Percentiles rank a stretch among this genome's conserved stretches.
phyloP scores from a whole-genome alignment of 2,329 filamentous ascomycete species.

The Zalaria obscura region DNA sequence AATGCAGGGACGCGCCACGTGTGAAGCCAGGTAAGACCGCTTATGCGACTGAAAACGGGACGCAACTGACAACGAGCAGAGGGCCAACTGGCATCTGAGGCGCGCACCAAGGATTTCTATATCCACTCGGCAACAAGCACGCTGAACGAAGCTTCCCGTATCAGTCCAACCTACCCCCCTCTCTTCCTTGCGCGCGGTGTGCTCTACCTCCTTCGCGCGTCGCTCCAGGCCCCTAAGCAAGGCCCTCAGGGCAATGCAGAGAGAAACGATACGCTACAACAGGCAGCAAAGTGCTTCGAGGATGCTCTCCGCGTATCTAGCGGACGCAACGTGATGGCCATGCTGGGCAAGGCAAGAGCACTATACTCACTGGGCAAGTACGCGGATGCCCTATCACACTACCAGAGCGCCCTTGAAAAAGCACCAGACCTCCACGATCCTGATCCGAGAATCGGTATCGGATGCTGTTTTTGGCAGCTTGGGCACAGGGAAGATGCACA shows the following conservation, averaged over 20 bases:
- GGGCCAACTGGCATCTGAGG: conserved; percentile 45
- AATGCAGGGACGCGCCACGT: conserved; percentile 67
- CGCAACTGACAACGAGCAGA: conserved; percentile 7
- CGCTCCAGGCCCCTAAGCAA: conserved; percentile 62
- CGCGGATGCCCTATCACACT: conserved; percentile 65
- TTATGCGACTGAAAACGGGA: not conserved
- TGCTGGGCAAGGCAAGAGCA: conserved; percentile 78
- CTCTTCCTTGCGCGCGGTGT: conserved; percentile 86
- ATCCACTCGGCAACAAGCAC: conserved; percentile 80
- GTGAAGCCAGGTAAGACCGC: conserved; percentile 37
- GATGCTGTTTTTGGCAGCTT: conserved; percentile 93
- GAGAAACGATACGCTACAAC: conserved; percentile 62
- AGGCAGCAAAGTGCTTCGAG: conserved; percentile 86
- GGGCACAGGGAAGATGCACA: conserved; percentile 90
- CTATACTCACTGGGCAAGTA: conserved; percentile 79
- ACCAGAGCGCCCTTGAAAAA: conserved; percentile 75
- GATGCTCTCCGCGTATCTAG: conserved; percentile 77
- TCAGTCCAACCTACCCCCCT: conserved; percentile 85
- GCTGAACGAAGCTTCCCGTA: conserved; percentile 86
- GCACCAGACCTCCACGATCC: conserved; percentile 83
- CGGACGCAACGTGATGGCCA: conserved; percentile 79
- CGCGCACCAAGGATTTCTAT: conserved; percentile 86
- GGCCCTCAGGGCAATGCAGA: conserved; percentile 55
- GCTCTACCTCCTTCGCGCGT: conserved; percentile 74
- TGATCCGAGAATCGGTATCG: conserved; percentile 89